These are phyloP conservation scores for Leucoagaricus sp. DNA, from an alignment of 1,284 basidiomycete species.

Conservation along the genomic window DNA sequence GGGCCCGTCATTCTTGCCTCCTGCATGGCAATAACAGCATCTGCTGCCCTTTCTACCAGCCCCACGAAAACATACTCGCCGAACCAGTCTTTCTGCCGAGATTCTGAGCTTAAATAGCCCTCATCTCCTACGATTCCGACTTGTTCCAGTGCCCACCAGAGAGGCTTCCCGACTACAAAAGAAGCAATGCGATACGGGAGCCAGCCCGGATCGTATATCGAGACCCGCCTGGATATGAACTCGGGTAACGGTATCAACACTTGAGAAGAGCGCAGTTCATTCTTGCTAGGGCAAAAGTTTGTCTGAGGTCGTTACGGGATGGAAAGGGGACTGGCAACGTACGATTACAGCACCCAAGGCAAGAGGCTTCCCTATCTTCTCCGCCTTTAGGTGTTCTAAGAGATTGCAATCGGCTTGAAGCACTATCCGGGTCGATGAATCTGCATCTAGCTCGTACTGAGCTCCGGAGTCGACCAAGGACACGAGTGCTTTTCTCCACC, in stretches of 20 bases:
- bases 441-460: slow-evolving; percentile 32
- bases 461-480: slow-evolving; percentile 61
- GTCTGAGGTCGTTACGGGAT: slow-evolving; percentile 24
- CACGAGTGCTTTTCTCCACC: slow-evolving; percentile 82
- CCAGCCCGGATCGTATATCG: slow-evolving; percentile 70
- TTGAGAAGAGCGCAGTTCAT: slow-evolving; percentile 55
- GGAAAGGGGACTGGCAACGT: slow-evolving; percentile 32
- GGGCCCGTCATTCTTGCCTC: slow-evolving; percentile 50
- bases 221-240: slow-evolving; percentile 61
- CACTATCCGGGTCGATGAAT: slow-evolving; percentile 47
- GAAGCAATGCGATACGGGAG: slow-evolving; percentile 69
- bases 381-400: slow-evolving; percentile 61
- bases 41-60: slow-evolving; percentile 67
- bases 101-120: slow-evolving; percentile 38
- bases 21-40: slow-evolving; percentile 56
- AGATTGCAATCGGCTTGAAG: slow-evolving; percentile 63
- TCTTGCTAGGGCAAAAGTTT: slow-evolving; percentile 48
- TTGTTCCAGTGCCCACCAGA: slow-evolving; percentile 87
- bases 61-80: slow-evolving; percentile 79
- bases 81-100: slow-evolving; percentile 63
- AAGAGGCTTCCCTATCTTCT: slow-evolving; percentile 78
- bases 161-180: slow-evolving; percentile 73
- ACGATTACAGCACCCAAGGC: slow-evolving; percentile 83
- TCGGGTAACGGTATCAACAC: slow-evolving; percentile 45
- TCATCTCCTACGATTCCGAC: slow-evolving; percentile 70